Percentiles rank a stretch among this genome's conserved stretches.
Evolutionary conservation across 2,329 filamentous ascomycete genomes (phyloP).

Genomic region (Botrytis pseudocinerea): DNA sequence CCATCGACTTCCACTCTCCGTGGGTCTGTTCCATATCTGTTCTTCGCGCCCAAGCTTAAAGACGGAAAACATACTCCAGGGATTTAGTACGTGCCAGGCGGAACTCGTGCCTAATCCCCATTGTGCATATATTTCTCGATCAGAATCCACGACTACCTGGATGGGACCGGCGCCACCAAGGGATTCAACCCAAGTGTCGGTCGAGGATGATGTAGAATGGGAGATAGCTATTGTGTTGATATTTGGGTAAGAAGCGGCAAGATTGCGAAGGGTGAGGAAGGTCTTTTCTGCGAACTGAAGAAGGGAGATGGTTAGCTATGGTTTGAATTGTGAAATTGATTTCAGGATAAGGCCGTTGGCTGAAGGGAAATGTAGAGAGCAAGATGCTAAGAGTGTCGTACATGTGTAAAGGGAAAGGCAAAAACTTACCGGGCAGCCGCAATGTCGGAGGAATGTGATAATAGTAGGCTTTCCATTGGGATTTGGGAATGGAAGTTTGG

Average conservation of each 20-base stretch:
- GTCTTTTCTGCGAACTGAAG: slow-evolving; percentile 59
- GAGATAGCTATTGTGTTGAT: slow-evolving; percentile 63
- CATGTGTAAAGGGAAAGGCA: background rate
- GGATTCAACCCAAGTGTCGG: slow-evolving; percentile 44
- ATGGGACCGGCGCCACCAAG: slow-evolving; percentile 46
- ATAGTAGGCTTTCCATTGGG: slow-evolving; percentile 56
- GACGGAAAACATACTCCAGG: slow-evolving; percentile 56
- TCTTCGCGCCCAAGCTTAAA: slow-evolving; percentile 60
- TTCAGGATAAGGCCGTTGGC: background rate
- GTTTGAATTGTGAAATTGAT: background rate
- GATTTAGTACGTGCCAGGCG: slow-evolving; percentile 63
- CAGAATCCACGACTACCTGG: slow-evolving; percentile 59
- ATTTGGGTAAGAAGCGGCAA: slow-evolving; percentile 52
- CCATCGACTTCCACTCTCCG: slow-evolving; percentile 67
- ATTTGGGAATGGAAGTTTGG: slow-evolving; percentile 52
- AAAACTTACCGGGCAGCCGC: slow-evolving; percentile 69
- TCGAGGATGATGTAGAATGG: slow-evolving; percentile 59
- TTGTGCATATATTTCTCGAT: slow-evolving; percentile 59
- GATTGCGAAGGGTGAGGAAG: slow-evolving; percentile 54
- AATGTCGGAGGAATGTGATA: slow-evolving; percentile 69
- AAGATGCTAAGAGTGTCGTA: too few relatives aligned
- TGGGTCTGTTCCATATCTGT: slow-evolving; percentile 65
- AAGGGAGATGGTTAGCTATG: slow-evolving; percentile 5
- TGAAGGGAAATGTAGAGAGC: too few relatives aligned
- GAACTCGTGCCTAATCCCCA: slow-evolving; percentile 63